These are phyloP conservation scores for Pistacia integerrima DNA, from an alignment of 345 rosid genomes.

Conservation along the genomic window DNA sequence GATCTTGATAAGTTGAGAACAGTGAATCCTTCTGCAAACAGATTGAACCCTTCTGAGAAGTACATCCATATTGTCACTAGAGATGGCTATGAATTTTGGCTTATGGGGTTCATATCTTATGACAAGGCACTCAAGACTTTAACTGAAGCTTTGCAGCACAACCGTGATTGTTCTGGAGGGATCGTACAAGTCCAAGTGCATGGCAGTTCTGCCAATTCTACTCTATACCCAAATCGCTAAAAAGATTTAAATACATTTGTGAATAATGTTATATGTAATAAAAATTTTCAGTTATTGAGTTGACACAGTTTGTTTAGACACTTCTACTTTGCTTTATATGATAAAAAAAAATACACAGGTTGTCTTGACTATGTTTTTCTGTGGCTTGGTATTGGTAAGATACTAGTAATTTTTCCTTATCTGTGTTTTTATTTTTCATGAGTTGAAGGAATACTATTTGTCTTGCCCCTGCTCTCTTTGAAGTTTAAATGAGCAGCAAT, in stretches of 20 bases:
- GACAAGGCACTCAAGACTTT: conserved; percentile 71
- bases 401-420: background rate
- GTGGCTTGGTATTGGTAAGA: background rate
- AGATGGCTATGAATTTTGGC: conserved; percentile 84
- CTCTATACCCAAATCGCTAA: background rate
- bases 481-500: too few relatives aligned
- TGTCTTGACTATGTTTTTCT: background rate
- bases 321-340: background rate
- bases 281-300: background rate
- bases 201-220: background rate
- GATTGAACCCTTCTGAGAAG: conserved; percentile 55
- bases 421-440: too few relatives aligned
- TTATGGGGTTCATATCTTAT: conserved; percentile 80
- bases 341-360: background rate
- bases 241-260: background rate
- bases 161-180: conserved; percentile 15
- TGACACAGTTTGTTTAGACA: background rate
- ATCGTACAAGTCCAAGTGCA: background rate
- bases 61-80: conserved; percentile 58
- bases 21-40: conserved; percentile 57
- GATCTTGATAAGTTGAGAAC: conserved; percentile 53
- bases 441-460: too few relatives aligned
- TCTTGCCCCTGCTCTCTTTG: too few relatives aligned
- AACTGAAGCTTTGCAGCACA: conserved; percentile 39
- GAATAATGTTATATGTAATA: conserved; percentile 4